phyloP scores from a whole-genome alignment of 2,329 filamentous ascomycete species.

The Penicillium occitanis region DNA sequence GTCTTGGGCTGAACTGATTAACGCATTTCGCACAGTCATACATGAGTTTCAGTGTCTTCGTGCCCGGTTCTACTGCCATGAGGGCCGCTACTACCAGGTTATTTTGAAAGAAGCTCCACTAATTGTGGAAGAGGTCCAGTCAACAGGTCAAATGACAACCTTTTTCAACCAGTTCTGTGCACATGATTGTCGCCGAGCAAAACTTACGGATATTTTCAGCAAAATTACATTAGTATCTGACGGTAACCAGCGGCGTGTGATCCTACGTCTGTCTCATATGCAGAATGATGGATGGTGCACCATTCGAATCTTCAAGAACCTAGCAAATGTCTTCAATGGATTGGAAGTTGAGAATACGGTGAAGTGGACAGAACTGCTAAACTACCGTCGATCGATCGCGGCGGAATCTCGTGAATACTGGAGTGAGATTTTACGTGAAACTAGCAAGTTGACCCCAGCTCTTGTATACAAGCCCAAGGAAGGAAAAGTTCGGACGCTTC shows the following conservation, averaged over 20 bases:
- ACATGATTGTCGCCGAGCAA: not conserved
- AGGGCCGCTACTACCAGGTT: not conserved
- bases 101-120: not conserved
- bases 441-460: not conserved
- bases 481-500: not conserved
- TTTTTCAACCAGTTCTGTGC: conserved; percentile 10
- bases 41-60: not conserved
- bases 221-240: not conserved
- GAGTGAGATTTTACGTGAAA: not conserved
- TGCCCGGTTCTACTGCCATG: not conserved
- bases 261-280: conserved; percentile 7
- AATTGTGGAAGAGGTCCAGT: not conserved
- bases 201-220: not conserved
- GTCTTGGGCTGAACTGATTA: not conserved
- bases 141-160: not conserved
- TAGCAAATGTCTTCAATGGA: conserved; percentile 9
- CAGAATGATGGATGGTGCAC: conserved; percentile 12
- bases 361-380: not conserved
- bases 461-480: not conserved
- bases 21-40: not conserved
- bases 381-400: not conserved
- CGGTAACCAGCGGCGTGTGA: not conserved
- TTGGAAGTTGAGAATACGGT: not conserved
- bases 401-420: not conserved
- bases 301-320: not conserved